Conservation (phyloP, 805 yeast genomes). For the Saccharomycopsis malanga region DNA sequence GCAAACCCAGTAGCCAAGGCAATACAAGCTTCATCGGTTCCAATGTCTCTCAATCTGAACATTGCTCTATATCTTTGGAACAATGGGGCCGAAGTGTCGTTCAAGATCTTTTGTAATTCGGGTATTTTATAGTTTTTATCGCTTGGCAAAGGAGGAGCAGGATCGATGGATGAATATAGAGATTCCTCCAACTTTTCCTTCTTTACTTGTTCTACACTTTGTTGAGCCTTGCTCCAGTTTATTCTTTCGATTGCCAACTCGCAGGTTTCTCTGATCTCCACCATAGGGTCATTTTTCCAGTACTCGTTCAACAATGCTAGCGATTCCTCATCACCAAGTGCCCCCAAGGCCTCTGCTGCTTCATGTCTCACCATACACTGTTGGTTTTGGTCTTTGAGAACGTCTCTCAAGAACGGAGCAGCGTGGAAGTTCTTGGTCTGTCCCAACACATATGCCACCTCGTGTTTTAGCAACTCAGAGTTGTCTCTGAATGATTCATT, state of each 20-base stretch:
- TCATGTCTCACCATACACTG: slow-evolving; percentile 98
- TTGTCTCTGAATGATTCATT: slow-evolving; percentile 75
- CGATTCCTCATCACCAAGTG: slow-evolving; percentile 76
- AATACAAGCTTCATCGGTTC: slow-evolving; percentile 83
- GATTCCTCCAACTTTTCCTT: slow-evolving; percentile 70
- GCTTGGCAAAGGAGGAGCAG: slow-evolving; percentile 94
- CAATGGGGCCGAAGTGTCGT: slow-evolving; percentile 69
- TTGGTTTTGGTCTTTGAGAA: slow-evolving; percentile 60
- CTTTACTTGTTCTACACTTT: slow-evolving; percentile 21
- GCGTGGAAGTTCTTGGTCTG: slow-evolving; percentile 83
- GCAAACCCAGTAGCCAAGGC: slow-evolving; percentile 87
- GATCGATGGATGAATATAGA: slow-evolving; percentile 83
- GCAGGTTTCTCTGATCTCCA: slow-evolving; percentile 94
- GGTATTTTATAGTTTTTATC: slow-evolving; percentile 52
- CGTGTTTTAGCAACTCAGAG: slow-evolving; percentile 91
- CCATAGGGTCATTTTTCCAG: slow-evolving; percentile 62
- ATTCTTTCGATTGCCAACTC: slow-evolving; percentile 95
- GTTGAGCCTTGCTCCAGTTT: slow-evolving; percentile 77
- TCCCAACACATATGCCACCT: slow-evolving; percentile 94
- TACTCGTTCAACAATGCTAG: slow-evolving; percentile 59
- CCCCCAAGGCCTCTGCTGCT: slow-evolving; percentile 98
- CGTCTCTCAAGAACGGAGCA: slow-evolving; percentile 67
- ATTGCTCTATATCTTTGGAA: slow-evolving; percentile 96
- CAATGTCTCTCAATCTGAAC: slow-evolving; percentile 95
- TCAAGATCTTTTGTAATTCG: slow-evolving; percentile 59